Evolutionary conservation across 148 eudicot species (phyloP).

Genomic region (Persicaria maculosa): DNA sequence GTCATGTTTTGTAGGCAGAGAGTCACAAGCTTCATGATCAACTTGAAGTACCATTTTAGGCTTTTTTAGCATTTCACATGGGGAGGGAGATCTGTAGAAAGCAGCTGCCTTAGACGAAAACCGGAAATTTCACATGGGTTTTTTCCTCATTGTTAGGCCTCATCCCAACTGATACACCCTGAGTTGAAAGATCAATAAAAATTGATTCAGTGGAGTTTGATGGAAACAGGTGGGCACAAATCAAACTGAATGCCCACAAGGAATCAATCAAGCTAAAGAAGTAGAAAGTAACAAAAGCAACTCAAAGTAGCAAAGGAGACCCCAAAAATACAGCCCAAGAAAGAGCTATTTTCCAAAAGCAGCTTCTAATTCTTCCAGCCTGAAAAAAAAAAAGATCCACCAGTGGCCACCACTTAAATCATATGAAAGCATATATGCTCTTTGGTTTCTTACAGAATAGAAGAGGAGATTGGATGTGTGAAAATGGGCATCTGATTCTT

Average conservation of each 20-base stretch:
- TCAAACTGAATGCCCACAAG: conserved; percentile 16
- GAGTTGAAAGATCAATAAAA: background rate
- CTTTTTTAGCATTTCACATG: too few species aligned
- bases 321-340: background rate
- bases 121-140: too few species aligned
- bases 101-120: too few species aligned
- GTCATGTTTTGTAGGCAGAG: background rate
- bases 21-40: background rate
- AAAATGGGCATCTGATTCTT: conserved; percentile 52
- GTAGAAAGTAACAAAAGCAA: background rate
- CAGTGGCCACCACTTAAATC: background rate
- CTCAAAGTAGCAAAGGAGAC: background rate
- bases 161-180: background rate
- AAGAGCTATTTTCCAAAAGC: background rate
- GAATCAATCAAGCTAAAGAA: conserved; percentile 7
- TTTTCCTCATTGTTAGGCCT: too few species aligned
- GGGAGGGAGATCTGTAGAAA: too few species aligned
- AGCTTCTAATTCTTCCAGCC: background rate
- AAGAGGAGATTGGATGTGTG: background rate
- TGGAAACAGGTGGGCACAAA: conserved; percentile 1
- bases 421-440: background rate
- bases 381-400: background rate
- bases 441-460: background rate
- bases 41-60: background rate
- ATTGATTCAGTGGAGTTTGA: background rate